Evolutionary conservation across 2,329 filamentous ascomycete species (phyloP).

Genomic region (Lasiodiplodia sp.): DNA sequence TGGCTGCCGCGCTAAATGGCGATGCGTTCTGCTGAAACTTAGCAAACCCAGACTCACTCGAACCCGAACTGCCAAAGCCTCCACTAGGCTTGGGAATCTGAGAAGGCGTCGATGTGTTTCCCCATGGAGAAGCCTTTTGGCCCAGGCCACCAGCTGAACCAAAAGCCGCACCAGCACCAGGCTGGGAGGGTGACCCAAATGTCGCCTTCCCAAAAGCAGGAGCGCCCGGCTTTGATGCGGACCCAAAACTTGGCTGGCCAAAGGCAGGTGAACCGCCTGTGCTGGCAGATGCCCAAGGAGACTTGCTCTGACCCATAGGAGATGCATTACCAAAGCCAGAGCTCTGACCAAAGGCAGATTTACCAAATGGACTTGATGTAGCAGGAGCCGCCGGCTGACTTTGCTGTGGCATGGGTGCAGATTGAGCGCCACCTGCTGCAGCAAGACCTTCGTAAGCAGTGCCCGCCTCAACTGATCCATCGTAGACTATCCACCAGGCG

Average conservation of each 20-base stretch:
- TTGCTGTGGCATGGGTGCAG: slow-evolving; percentile 32
- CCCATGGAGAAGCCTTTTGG: slow-evolving; percentile 34
- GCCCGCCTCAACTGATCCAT: slow-evolving; percentile 79
- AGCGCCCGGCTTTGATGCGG: slow-evolving; percentile 32
- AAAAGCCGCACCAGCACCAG: slow-evolving; percentile 33
- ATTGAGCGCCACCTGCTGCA: slow-evolving; percentile 52
- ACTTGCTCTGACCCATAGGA: slow-evolving; percentile 17
- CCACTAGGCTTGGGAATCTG: slow-evolving; percentile 22
- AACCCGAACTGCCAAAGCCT: slow-evolving; percentile 12
- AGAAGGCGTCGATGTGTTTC: slow-evolving; percentile 30
- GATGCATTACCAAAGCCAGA: slow-evolving; percentile 28
- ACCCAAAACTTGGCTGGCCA: slow-evolving; percentile 39
- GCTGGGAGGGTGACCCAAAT: slow-evolving; percentile 38
- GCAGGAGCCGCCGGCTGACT: slow-evolving; percentile 30
- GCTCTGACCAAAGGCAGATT: slow-evolving; percentile 39
- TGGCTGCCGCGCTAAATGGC: slow-evolving; percentile 19
- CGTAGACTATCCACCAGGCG: slow-evolving; percentile 92
- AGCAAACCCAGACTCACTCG: slow-evolving; percentile 22
- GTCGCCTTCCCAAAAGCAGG: slow-evolving; percentile 30
- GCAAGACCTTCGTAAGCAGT: slow-evolving; percentile 76
- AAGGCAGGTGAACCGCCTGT: slow-evolving; percentile 33
- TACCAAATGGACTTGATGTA: slow-evolving; percentile 36
- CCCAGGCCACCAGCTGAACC: slow-evolving; percentile 36
- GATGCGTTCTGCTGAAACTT: slow-evolving; percentile 27
- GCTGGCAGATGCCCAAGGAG: slow-evolving; percentile 23